Percentiles rank a stretch among this genome's conserved stretches.
Evolutionary conservation across 352 stramenopile genomes (phyloP).

Genomic region (Phytophthora cryptogea): DNA sequence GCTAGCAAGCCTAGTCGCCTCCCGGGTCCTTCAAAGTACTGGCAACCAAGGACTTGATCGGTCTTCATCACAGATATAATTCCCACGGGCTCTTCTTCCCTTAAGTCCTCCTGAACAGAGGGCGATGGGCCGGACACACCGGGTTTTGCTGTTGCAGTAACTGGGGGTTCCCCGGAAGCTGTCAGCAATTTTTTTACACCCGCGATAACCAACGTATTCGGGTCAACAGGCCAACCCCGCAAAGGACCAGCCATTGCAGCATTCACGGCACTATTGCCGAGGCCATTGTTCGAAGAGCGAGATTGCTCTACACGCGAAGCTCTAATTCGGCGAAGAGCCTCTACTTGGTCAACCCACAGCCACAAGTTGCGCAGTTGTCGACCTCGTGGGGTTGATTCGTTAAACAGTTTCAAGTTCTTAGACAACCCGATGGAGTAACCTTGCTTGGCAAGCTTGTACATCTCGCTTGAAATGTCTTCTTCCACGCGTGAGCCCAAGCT

Average conservation of each 20-base stretch:
- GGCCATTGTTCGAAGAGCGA: constrained; percentile 28
- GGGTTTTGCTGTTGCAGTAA: constrained; percentile 10
- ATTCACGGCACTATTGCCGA: constrained; percentile 34
- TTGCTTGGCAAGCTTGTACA: constrained; percentile 75
- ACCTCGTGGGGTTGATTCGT: constrained; percentile 36
- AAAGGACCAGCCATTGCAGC: constrained; percentile 45
- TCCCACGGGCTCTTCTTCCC: constrained; percentile 23
- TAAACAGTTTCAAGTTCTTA: constrained; percentile 80
- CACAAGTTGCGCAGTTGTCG: constrained; percentile 70
- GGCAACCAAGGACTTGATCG: constrained; percentile 69
- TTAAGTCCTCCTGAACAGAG: constrained; percentile 25
- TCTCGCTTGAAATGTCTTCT: constrained; percentile 77
- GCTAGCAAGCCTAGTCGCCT: constrained; percentile 69
- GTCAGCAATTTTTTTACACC: constrained; percentile 74
- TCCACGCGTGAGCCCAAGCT: constrained; percentile 27
- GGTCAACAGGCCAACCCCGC: constrained; percentile 74
- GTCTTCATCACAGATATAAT: constrained; percentile 62
- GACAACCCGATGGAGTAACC: constrained; percentile 79
- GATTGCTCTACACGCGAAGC: constrained; percentile 58
- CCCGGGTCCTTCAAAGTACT: constrained; percentile 76
- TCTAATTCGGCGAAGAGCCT: constrained; percentile 68
- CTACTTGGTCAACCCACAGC: constrained; percentile 87
- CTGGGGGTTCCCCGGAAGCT: constrained; percentile 25
- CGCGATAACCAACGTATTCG: constrained; percentile 58
- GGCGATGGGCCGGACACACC: constrained; percentile 9